phyloP scores from a whole-genome alignment of 257 asterid species.

The Avicennia marina region DNA sequence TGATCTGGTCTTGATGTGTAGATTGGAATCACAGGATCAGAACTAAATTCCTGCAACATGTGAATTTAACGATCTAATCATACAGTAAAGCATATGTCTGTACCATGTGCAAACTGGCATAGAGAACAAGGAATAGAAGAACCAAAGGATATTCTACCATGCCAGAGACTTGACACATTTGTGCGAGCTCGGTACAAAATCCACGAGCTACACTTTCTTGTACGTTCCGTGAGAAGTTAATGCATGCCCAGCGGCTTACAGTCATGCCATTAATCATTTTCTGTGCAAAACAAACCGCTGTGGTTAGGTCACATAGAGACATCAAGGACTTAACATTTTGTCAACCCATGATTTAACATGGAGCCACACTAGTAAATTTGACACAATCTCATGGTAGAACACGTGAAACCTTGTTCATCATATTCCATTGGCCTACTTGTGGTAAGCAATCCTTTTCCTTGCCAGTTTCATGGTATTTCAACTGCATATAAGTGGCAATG shows the following conservation, averaged over 20 bases:
- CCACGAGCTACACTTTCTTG: conserved; percentile 98
- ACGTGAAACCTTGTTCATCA: conserved; percentile 85
- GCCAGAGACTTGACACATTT: conserved; percentile 99
- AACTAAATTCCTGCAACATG: conserved; percentile 63
- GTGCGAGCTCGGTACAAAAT: conserved; percentile 87
- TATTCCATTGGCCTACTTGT: conserved; percentile 99
- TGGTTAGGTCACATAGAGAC: no score
- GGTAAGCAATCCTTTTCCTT: conserved; percentile 96
- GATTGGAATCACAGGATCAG: conserved; percentile 85
- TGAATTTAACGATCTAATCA: background rate
- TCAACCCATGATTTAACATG: background rate
- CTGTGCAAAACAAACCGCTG: no score
- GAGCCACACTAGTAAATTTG: background rate
- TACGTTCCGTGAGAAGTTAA: conserved; percentile 92
- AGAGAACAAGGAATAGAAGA: background rate
- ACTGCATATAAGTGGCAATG: conserved; percentile 34
- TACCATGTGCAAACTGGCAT: background rate
- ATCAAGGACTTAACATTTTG: background rate
- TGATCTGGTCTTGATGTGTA: conserved; percentile 88
- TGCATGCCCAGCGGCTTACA: conserved; percentile 94
- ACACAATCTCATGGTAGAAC: background rate
- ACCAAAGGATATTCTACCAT: conserved; percentile 48
- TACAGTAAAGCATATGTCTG: background rate
- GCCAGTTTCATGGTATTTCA: conserved; percentile 90
- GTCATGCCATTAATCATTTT: conserved; percentile 99